Evolutionary conservation across 176 grass and related monocot species (phyloP).

Genomic region (Zoysia pacifica): DNA sequence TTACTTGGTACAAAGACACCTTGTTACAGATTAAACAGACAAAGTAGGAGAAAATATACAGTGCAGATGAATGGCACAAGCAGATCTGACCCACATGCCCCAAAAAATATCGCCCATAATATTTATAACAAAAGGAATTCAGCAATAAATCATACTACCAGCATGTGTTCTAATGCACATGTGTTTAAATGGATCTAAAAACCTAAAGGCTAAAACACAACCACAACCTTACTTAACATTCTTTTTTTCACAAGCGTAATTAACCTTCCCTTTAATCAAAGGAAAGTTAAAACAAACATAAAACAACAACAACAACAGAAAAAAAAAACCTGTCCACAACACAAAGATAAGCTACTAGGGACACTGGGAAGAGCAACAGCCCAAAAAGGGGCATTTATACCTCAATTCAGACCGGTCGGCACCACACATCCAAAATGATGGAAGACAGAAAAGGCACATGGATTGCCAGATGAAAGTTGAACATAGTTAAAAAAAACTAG

Average conservation of each 20-base stretch:
- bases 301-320: not conserved
- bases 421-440: conserved; percentile 35
- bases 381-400: conserved; percentile 32
- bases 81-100: not conserved
- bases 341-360: not conserved
- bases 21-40: too few species aligned
- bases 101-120: not conserved
- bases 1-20: too few species aligned
- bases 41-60: not conserved
- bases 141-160: not conserved
- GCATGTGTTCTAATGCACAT: not conserved
- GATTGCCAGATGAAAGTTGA: conserved; percentile 26
- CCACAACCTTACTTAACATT: not conserved
- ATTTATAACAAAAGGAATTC: not conserved
- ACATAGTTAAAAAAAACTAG: conserved; percentile 21
- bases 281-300: not conserved
- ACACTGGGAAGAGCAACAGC: not conserved
- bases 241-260: not conserved
- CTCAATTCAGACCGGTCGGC: conserved; percentile 35
- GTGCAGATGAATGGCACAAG: not conserved
- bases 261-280: not conserved
- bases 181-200: not conserved
- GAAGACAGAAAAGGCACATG: conserved; percentile 38
- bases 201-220: not conserved
- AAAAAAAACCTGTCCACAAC: not conserved